Evolutionary conservation across 2,329 filamentous ascomycete species (phyloP).

Genomic region (Elsinoe perseae): DNA sequence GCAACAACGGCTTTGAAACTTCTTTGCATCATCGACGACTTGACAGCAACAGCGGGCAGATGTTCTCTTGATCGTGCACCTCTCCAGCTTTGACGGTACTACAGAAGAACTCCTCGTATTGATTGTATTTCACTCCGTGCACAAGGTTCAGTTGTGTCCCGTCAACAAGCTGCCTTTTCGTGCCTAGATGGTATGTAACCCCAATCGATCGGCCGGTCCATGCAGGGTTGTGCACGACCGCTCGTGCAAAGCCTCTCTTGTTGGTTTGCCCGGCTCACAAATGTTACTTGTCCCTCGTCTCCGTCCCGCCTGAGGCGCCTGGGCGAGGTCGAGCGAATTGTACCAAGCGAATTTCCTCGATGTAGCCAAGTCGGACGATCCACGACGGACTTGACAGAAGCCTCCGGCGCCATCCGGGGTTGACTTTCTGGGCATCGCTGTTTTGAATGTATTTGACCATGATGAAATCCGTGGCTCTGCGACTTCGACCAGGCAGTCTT

Average conservation of each 20-base stretch:
- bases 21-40: neutral
- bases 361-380: constrained; percentile 3
- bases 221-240: neutral
- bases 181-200: neutral
- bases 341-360: neutral
- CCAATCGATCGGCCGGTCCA: neutral
- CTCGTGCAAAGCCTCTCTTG: neutral
- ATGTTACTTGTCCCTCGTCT: neutral
- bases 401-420: neutral
- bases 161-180: neutral
- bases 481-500: neutral
- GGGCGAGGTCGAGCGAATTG: neutral
- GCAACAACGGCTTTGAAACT: neutral
- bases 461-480: neutral
- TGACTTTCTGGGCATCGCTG: neutral
- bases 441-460: neutral
- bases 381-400: neutral
- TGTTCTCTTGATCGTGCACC: neutral
- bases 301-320: neutral
- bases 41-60: neutral
- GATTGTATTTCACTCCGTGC: neutral
- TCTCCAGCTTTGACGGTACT: neutral
- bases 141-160: neutral
- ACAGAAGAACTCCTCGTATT: neutral
- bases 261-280: neutral